phyloP scores from a whole-genome alignment of 1,284 basidiomycete species.

The Sanghuangporus sanghuang region DNA sequence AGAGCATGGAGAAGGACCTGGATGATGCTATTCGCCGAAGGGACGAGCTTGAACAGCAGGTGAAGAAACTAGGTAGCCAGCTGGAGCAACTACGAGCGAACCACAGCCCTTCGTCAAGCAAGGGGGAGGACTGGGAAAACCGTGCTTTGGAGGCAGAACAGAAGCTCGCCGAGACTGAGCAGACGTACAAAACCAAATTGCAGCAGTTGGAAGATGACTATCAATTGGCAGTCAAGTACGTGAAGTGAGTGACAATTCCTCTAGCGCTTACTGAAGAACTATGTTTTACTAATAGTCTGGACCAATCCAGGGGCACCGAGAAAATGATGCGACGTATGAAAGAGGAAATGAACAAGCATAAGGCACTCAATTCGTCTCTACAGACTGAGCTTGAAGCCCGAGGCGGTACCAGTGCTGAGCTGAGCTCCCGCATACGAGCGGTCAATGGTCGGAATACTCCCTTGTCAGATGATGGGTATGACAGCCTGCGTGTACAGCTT shows the following conservation, averaged over 20 bases:
- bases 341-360: conserved; percentile 88
- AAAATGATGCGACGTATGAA: conserved; percentile 99
- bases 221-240: conserved; percentile 87
- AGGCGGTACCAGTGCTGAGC: conserved; percentile 50
- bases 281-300: conserved; percentile 23
- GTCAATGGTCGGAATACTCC: conserved; percentile 81
- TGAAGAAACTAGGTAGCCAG: conserved; percentile 57
- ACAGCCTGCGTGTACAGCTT: conserved; percentile 62
- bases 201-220: conserved; percentile 93
- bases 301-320: conserved; percentile 78
- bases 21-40: conserved; percentile 57
- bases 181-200: conserved; percentile 67
- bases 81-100: conserved; percentile 58
- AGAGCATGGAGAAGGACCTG: conserved; percentile 69
- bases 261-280: neutral
- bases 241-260: conserved; percentile 58
- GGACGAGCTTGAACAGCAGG: conserved; percentile 69
- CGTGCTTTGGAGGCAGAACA: conserved; percentile 65
- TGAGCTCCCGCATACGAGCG: conserved; percentile 51
- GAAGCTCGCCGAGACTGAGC: conserved; percentile 76
- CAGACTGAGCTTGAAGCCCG: conserved; percentile 78
- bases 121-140: conserved; percentile 37
- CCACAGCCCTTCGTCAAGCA: conserved; percentile 39
- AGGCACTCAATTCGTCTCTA: conserved; percentile 70
- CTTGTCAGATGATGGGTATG: conserved; percentile 61